Evolutionary conservation across 139 green algal species (phyloP), one percentile per base, ranked within the genome.

Genomic region (Coelastrella sp.): DNA sequence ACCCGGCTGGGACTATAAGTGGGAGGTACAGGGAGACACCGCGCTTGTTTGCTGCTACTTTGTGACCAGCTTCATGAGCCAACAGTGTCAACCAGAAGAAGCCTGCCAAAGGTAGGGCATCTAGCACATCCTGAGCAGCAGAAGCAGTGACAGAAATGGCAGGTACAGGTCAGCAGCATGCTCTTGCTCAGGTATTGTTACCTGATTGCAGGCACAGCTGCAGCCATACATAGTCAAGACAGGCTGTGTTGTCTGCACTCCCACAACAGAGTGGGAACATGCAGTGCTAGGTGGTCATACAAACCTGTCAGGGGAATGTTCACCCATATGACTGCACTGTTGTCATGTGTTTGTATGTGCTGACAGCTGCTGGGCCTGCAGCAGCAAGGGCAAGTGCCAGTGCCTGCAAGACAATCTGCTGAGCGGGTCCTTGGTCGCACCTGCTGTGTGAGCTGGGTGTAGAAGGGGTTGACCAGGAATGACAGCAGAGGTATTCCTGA

Each of bases 1-100:
- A 88, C 3, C 91, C 90, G 21, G 92, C 91, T 23, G 95, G 95
- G 9, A 98, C 83, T 43, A 97, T 91, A 67, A 97, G 91, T 11
- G 95, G 95, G 27, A 92, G 88, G 60, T 91, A 92, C 25, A 98
- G 89, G 71, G 92, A n/a, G n/a, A 95, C 76, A 0, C 90, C 91
- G 6, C 75, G 75, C 67, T 88, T 86, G 38, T 69, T 77, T 27
- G 95, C 95, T 13, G 90, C 93, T 50, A 85, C 21, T 25, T 73
- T 30, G 85, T 97, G 94, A 4, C 91, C 94, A 3, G 68, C 50
- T 84, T 97, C 94, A 76, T 97, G 94, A 2, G 84, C 85, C 8
- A 72, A 87, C 25, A 86, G 68, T 32, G 91, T 89, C 76, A 89
- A 25, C 41, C 76, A 80, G 80, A 86, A 86, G 5, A 60, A 25